Conservation (phyloP, 257 asterid species). For the Paulownia fortunei region DNA sequence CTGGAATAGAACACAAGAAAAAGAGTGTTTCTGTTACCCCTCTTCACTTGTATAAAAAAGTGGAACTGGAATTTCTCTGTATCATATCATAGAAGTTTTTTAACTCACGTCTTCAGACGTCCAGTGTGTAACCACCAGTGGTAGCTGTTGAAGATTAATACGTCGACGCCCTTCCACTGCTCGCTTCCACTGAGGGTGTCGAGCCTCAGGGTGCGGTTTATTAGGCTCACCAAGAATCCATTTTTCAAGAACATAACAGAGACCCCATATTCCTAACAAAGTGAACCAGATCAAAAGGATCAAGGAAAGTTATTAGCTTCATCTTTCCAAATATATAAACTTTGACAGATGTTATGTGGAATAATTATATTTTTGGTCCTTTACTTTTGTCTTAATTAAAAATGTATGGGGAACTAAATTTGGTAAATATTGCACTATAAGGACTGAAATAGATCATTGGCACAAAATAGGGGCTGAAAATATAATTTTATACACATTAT, state of each 20-base stretch:
- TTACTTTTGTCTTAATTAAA: too few relatives aligned
- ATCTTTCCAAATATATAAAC: too few relatives aligned
- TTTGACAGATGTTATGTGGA: too few relatives aligned
- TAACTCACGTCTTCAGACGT: conserved; percentile 46
- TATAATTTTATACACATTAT: too few relatives aligned
- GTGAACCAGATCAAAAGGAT: neutral
- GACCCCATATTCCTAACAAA: conserved; percentile 39
- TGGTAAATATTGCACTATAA: too few relatives aligned
- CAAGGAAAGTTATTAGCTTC: neutral
- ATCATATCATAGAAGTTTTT: neutral
- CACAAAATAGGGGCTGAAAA: too few relatives aligned
- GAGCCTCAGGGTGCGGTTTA: conserved; percentile 50
- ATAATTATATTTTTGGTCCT: too few relatives aligned
- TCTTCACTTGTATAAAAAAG: too few relatives aligned
- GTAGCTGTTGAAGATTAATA: conserved; percentile 70
- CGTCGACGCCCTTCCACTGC: conserved; percentile 52
- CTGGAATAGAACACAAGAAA: conserved; percentile 36
- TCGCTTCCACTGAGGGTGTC: conserved; percentile 52
- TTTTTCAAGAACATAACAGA: conserved; percentile 38
- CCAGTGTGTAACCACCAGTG: conserved; percentile 93
- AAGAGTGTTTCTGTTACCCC: neutral
- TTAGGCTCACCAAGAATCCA: conserved; percentile 45
- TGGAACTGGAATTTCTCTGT: neutral
- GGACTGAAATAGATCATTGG: too few relatives aligned
- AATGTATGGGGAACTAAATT: too few relatives aligned